These are phyloP conservation scores for Candida mattraensis DNA, from an alignment of 805 yeast genomes.

Conservation along the genomic window DNA sequence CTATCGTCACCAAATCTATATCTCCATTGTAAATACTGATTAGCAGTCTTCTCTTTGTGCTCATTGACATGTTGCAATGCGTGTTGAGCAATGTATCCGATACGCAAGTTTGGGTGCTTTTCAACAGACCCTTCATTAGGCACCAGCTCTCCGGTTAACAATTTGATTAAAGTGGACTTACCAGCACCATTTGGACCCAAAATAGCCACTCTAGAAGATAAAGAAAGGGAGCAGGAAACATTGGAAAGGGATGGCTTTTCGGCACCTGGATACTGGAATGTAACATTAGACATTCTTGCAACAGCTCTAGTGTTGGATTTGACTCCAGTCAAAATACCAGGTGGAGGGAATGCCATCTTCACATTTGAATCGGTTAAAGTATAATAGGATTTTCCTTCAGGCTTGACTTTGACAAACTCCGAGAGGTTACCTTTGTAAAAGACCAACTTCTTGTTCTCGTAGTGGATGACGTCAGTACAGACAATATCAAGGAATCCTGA, in stretches of 20 bases:
- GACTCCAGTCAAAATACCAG: constrained; percentile 97
- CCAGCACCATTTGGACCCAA: constrained; percentile 99
- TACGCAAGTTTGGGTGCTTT: constrained; percentile 96
- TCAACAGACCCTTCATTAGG: constrained; percentile 90
- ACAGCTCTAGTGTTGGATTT: constrained; percentile 93
- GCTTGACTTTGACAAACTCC: constrained; percentile 85
- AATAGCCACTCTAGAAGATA: constrained; percentile 96
- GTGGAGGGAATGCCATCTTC: constrained; percentile 98
- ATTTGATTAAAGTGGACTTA: constrained; percentile 91
- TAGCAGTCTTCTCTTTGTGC: constrained; percentile 97
- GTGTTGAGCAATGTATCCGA: constrained; percentile 98
- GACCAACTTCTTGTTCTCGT: constrained; percentile 90
- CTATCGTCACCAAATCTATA: constrained; percentile 97
- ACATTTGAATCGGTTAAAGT: constrained; percentile 90
- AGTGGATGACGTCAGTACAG: constrained; percentile 95
- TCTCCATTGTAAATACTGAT: constrained; percentile 98
- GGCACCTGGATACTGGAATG: constrained; percentile 89
- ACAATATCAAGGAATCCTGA: constrained; percentile 94
- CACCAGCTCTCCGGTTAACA: constrained; percentile 87
- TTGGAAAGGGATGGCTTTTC: constrained; percentile 73
- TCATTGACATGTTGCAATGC: constrained; percentile 96
- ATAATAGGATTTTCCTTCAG: constrained; percentile 95
- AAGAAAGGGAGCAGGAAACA: constrained; percentile 87
- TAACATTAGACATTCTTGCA: constrained; percentile 67
- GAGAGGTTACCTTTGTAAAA: constrained; percentile 96